Conservation (phyloP, 2,329 filamentous ascomycete species). For the Aspergillus sp. region DNA sequence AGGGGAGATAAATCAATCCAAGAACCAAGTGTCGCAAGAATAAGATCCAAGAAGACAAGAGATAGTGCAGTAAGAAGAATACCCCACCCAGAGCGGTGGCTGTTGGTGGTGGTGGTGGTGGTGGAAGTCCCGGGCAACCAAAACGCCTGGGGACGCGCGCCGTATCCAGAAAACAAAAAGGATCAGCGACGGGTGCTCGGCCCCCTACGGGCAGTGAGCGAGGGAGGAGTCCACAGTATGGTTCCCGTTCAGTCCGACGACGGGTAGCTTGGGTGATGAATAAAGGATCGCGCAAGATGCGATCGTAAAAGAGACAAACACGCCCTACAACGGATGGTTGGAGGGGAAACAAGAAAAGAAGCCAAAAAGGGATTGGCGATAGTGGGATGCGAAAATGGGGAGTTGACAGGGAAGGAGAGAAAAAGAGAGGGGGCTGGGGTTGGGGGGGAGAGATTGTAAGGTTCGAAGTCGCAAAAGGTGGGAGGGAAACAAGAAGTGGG, state of each 20-base stretch:
- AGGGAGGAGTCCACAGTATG: constrained; percentile 1
- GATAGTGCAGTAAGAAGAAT: constrained; percentile 12
- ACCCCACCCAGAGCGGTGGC: constrained; percentile 38
- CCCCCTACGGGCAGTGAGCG: constrained; percentile 8
- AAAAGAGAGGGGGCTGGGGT: background rate
- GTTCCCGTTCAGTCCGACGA: background rate
- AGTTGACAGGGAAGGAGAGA: background rate
- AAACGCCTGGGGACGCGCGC: constrained; percentile 36
- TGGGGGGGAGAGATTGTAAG: too few relatives aligned
- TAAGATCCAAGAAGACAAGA: constrained; percentile 24
- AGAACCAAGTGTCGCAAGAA: constrained; percentile 11
- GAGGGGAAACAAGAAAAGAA: constrained; percentile 7
- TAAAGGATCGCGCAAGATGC: constrained; percentile 1
- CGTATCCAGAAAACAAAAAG: constrained; percentile 34
- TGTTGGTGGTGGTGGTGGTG: constrained; percentile 25
- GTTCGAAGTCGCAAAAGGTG: background rate
- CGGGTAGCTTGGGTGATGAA: constrained; percentile 3
- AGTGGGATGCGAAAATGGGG: background rate
- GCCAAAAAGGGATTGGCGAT: constrained; percentile 1
- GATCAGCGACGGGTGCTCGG: constrained; percentile 19
- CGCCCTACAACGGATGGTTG: constrained; percentile 10
- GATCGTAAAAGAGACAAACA: background rate
- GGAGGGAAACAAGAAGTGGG: background rate
- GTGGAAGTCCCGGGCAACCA: constrained; percentile 24
- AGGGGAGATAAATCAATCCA: too few relatives aligned